These are phyloP conservation scores for Neodidymelliopsis sp. DNA, from an alignment of 2,329 filamentous ascomycete species.

Conservation along the genomic window DNA sequence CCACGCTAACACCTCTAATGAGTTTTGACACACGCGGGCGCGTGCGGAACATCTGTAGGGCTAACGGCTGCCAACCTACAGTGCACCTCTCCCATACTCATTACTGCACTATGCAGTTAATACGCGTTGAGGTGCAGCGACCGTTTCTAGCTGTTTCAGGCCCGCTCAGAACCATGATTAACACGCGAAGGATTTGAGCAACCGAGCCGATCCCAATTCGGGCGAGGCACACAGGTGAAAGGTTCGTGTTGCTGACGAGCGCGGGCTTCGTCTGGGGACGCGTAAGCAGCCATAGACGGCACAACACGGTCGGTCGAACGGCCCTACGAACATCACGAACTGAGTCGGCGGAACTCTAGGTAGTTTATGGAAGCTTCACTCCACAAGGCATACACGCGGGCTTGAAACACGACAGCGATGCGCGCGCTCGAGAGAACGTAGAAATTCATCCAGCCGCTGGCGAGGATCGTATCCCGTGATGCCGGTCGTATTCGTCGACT, in stretches of 20 bases:
- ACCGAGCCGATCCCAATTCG: constrained; percentile 1
- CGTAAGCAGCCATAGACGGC: constrained; percentile 1
- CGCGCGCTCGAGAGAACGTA: too few species aligned
- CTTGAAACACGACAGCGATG: too few species aligned
- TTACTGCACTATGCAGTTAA: too few species aligned
- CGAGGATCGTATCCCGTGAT: background rate
- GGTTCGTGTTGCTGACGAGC: constrained; percentile 2
- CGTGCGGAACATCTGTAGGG: too few species aligned
- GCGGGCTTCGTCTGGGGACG: background rate
- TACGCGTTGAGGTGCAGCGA: too few species aligned
- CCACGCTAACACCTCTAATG: too few species aligned
- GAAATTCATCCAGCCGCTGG: too few species aligned
- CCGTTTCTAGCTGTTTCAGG: background rate
- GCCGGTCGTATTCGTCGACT: constrained; percentile 4
- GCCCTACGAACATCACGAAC: too few species aligned
- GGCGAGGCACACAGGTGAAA: background rate
- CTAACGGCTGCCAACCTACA: constrained; percentile 5
- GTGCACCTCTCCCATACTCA: too few species aligned
- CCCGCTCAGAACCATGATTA: background rate
- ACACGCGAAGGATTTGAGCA: background rate
- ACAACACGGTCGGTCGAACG: background rate
- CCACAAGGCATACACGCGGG: background rate
- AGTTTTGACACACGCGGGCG: too few species aligned
- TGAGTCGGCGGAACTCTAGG: too few species aligned
- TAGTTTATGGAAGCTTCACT: too few species aligned